These are phyloP conservation scores for Phialophora expanda DNA, from an alignment of 2,329 filamentous ascomycete genomes.

Conservation along the genomic window DNA sequence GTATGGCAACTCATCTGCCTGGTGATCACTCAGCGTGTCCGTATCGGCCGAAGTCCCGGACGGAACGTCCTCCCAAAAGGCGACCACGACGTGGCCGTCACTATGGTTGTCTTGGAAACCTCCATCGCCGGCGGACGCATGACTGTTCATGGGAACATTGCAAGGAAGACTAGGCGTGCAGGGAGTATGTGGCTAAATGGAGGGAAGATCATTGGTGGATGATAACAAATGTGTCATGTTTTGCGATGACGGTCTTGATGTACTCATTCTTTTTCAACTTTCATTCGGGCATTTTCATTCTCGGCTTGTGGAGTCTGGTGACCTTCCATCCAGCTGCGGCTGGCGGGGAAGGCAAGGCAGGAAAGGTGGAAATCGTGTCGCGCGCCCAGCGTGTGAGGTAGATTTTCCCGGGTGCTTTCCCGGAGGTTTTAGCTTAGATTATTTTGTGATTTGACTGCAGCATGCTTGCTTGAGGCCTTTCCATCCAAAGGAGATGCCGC, in stretches of 20 bases:
- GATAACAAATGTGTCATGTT: not conserved
- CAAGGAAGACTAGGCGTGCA: not conserved
- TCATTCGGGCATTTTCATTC: not conserved
- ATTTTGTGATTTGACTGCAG: not conserved
- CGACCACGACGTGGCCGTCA: not conserved
- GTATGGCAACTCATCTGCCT: not conserved
- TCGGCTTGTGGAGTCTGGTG: not conserved
- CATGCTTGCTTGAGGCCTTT: not conserved
- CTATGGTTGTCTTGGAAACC: not conserved
- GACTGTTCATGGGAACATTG: not conserved
- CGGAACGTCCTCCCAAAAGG: not conserved
- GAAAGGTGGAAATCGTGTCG: not conserved
- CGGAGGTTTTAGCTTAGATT: not conserved
- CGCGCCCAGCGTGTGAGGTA: not conserved
- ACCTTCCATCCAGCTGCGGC: not conserved
- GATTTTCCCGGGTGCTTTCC: not conserved
- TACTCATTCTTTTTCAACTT: not conserved
- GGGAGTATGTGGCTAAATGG: not conserved
- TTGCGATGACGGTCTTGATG: not conserved
- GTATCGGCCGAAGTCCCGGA: not conserved
- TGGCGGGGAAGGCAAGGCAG: not conserved
- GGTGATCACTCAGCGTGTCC: not conserved
- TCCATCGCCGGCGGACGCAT: not conserved
- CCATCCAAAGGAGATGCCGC: not conserved
- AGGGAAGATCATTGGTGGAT: not conserved